Conservation (phyloP, 345 rosid species). For the Heritiera littoralis region DNA sequence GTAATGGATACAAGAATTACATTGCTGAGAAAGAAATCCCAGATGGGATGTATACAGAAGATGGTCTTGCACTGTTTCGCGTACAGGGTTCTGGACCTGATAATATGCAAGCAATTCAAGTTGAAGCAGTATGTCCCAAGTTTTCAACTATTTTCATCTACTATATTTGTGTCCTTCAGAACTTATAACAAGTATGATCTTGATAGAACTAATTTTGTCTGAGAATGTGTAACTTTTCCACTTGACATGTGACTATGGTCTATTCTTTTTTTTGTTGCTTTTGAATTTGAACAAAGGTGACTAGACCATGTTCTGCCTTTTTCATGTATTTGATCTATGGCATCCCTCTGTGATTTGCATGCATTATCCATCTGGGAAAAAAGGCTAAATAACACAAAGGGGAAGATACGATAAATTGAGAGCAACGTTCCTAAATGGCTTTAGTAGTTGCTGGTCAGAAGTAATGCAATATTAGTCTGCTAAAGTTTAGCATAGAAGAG, state of each 20-base stretch:
- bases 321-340: neutral
- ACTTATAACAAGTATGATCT: neutral
- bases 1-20: constrained; percentile 79
- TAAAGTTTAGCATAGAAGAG: neutral
- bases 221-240: neutral
- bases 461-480: neutral
- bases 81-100: constrained; percentile 99
- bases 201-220: constrained; percentile 9
- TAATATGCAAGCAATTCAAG: constrained; percentile 98
- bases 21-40: constrained; percentile 73
- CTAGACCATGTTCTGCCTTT: neutral
- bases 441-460: neutral
- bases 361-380: neutral
- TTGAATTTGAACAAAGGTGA: neutral
- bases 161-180: neutral
- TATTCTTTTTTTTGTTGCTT: neutral
- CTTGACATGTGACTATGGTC: neutral
- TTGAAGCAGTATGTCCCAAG: constrained; percentile 72
- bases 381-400: neutral
- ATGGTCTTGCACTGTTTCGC: constrained; percentile 81
- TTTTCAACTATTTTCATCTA: constrained; percentile 13
- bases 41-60: constrained; percentile 75
- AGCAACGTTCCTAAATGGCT: neutral
- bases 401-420: neutral
- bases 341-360: neutral